Base-by-base conservation (phyloP, 1,284 basidiomycete genomes). In the Apiotrichum gracile region DNA sequence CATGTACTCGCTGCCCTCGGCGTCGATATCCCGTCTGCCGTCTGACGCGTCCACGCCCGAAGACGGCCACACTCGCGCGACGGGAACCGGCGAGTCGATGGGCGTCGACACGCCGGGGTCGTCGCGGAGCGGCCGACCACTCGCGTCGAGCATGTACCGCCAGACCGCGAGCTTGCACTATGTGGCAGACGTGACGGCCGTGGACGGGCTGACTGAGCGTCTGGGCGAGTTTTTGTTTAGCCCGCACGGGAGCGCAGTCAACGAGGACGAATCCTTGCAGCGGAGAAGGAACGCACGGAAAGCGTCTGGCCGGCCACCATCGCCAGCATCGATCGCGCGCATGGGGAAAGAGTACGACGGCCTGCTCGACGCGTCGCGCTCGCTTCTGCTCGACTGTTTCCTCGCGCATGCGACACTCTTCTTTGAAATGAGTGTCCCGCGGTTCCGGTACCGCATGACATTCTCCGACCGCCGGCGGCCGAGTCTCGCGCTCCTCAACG, bases 141-240 rank as follows among this genome's bases (percentile, higher is more conserved):
- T 51, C 19, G 41, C 58, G 14, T 57, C 58, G 21, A 44, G 47
- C 14, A 58, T 60, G 52, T 65, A 56, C 38, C 54, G 55, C 12
- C 63, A 66, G 19, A 59, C 58, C 12, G 60, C 65, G 7, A 61
- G 51, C n/a, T 47, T 66, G 22, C 60, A 66, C 39, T 68, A 66
- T 24, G 58, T 61, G n/a, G 55, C 57, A 16, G 61, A 65, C 9
- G 47, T 57, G 5, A 61, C 61, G 17, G 52, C 62, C 14, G 57
- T 73, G 0, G 70, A 70, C 12, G 61, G 63, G 0, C 25, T 73
- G 6, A 67, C 67, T 3, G 67, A 66, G 25, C 54, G 67, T 7
- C 57, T 73, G 1, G 71, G 71, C 34, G 71, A 73, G 50, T 72
- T 73, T 49, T 49, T 73, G 17, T 68, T 73, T 49, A 61, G 60